These are phyloP conservation scores for Venustampulla echinocandica DNA, from an alignment of 495 filamentous ascomycete genomes.

Conservation along the genomic window DNA sequence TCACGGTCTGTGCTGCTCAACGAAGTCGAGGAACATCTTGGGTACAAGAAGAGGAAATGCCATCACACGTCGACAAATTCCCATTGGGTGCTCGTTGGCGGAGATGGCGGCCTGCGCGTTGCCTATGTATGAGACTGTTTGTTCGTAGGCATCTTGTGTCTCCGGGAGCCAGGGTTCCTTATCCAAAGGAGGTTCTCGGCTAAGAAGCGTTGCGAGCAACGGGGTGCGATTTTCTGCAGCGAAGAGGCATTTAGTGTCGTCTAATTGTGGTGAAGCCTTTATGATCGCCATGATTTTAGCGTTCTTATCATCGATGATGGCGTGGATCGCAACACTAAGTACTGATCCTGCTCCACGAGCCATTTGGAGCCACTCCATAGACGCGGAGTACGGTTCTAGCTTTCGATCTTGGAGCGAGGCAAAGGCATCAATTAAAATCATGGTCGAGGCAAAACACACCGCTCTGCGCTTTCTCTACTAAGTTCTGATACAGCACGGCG, in stretches of 20 bases:
- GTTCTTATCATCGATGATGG: neutral
- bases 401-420: slow-evolving; percentile 3
- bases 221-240: neutral
- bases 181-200: neutral
- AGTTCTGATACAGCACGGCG: neutral
- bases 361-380: slow-evolving; percentile 8
- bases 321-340: neutral
- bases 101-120: neutral
- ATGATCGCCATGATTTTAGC: neutral
- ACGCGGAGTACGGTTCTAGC: slow-evolving; percentile 5
- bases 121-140: slow-evolving; percentile 7
- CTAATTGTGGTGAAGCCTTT: neutral
- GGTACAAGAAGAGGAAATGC: slow-evolving; percentile 1
- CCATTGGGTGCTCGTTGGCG: neutral
- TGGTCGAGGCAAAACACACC: slow-evolving; percentile 4
- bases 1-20: neutral
- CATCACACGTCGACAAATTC: neutral
- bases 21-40: slow-evolving; percentile 5
- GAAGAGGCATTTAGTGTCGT: no score
- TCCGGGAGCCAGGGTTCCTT: slow-evolving; percentile 2
- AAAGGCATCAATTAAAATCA: slow-evolving; percentile 6
- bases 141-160: slow-evolving; percentile 6
- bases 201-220: neutral
- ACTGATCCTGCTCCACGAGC: slow-evolving; percentile 1
- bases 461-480: slow-evolving; percentile 1